These are phyloP conservation scores for Helenozyma rhizophorensis DNA, from an alignment of 805 yeast species.

Conservation along the genomic window DNA sequence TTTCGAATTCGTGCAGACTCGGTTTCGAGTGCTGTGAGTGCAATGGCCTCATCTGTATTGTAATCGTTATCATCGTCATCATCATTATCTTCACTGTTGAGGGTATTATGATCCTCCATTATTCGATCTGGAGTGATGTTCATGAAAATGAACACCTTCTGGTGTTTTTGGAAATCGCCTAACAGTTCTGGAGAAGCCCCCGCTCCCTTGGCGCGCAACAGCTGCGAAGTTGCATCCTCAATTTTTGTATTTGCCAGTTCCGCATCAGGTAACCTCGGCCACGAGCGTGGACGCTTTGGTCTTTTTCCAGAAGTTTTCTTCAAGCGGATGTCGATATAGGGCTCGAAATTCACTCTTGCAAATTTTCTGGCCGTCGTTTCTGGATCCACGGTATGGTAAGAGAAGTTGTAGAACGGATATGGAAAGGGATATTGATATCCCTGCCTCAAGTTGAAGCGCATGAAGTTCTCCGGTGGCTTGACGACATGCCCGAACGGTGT, in stretches of 20 bases:
- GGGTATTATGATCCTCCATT: conserved; percentile 2
- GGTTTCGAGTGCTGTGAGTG: conserved; percentile 3
- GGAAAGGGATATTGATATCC: conserved; percentile 44
- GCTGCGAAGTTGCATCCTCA: too few relatives aligned
- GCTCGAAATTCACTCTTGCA: conserved; percentile 23
- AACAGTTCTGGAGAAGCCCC: too few relatives aligned
- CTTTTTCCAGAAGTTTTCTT: conserved; percentile 10
- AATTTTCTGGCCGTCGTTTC: conserved; percentile 23
- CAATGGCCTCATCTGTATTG: conserved; percentile 8
- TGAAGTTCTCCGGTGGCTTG: conserved; percentile 36
- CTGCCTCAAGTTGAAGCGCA: conserved; percentile 31
- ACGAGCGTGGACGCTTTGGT: neutral
- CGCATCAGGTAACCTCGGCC: too few relatives aligned
- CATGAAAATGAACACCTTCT: conserved; percentile 6
- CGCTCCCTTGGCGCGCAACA: too few relatives aligned
- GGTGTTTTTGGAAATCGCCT: conserved; percentile 5
- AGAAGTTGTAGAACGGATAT: conserved; percentile 42
- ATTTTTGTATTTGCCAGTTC: too few relatives aligned
- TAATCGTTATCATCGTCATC: conserved; percentile 9
- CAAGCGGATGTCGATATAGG: conserved; percentile 35
- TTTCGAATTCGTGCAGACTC: neutral
- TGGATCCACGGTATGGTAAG: conserved; percentile 35
- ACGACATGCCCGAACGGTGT: conserved; percentile 37
- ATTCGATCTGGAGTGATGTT: conserved; percentile 5
- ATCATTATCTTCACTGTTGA: conserved; percentile 2